Base-by-base conservation (phyloP, 163 green algal genomes). In the Coccomyxa subellipsoidea region DNA sequence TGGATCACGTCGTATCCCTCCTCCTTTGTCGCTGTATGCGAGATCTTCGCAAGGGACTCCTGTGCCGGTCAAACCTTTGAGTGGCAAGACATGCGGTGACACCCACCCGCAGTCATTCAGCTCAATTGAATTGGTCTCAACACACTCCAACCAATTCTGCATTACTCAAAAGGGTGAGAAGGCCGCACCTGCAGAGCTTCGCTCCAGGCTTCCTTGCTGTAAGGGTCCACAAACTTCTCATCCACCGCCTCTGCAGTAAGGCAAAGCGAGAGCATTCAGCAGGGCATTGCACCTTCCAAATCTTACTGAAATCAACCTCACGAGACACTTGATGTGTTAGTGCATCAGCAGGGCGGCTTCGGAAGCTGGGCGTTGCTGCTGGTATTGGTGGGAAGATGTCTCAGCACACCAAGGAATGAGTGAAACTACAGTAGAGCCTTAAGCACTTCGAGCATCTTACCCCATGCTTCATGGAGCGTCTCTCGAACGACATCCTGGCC, bases 1-100 rank as follows among this genome's bases (percentile, higher is more conserved):
- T 59, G 76, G 38, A 80, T 80, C 15, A 66, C n/a, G 36, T 29
- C 38, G 34, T 69, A 54, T 72, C 47, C 36, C 31, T 38, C 82
- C 78, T 83, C 76, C 34, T 31, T 40, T 34, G 29, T 38, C 7
- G 27, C 29, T 18, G 71, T 71, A 25, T 59, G n/a, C 0, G 27
- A n/a, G 8, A 59, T 35, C 29, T 80, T 27, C 4, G 29, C 76
- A 59, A 69, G 23, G 4, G 70, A 31, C 15, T 77, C 70, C 70
- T 77, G 70, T 31, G 5, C 15, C 5, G 23, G 3, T 59, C 47
- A 59, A 18, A 59, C 15, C 47, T 59, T 59, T 59, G 21, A 18
- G 47, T 59, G 47, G 47, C 47, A 59, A n/a, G n/a, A n/a, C n/a
- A n/a, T n/a, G n/a, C n/a, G n/a, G n/a, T n/a, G n/a, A n/a, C n/a